phyloP scores from a whole-genome alignment of 2,329 filamentous ascomycete species.

The Pseudogymnoascus sp. region DNA sequence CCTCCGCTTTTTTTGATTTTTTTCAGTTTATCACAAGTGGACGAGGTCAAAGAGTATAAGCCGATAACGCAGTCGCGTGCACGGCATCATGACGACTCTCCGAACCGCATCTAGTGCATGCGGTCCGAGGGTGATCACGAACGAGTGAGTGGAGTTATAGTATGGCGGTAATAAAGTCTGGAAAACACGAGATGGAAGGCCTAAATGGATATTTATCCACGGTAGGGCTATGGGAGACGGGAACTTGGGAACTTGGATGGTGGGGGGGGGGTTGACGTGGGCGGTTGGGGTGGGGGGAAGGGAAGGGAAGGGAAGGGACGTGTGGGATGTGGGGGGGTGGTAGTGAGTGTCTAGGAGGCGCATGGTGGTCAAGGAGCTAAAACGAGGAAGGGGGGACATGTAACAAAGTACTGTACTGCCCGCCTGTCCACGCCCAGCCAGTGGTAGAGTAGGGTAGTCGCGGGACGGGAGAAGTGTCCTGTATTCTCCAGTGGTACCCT shows the following conservation, averaged over 20 bases:
- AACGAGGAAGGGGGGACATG: not conserved
- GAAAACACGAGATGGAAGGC: not conserved
- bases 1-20: not conserved
- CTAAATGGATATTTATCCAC: not conserved
- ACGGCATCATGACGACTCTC: not conserved
- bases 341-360: not conserved
- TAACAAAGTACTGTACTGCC: not conserved
- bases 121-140: not conserved
- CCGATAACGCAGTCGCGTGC: not conserved
- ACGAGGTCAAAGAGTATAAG: not conserved
- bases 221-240: not conserved
- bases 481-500: not conserved
- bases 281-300: not conserved
- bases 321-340: not conserved
- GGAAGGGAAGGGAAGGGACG: slow-evolving; percentile 1
- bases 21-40: not conserved
- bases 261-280: not conserved
- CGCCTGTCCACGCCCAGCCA: not conserved
- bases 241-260: not conserved
- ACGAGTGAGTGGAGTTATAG: not conserved
- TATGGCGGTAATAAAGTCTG: not conserved
- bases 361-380: not conserved
- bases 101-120: not conserved
- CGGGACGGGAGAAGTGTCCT: not conserved
- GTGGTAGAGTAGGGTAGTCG: not conserved